Evolutionary conservation across 306 rosid genomes (phyloP).

Genomic region (Acacia confusa): DNA sequence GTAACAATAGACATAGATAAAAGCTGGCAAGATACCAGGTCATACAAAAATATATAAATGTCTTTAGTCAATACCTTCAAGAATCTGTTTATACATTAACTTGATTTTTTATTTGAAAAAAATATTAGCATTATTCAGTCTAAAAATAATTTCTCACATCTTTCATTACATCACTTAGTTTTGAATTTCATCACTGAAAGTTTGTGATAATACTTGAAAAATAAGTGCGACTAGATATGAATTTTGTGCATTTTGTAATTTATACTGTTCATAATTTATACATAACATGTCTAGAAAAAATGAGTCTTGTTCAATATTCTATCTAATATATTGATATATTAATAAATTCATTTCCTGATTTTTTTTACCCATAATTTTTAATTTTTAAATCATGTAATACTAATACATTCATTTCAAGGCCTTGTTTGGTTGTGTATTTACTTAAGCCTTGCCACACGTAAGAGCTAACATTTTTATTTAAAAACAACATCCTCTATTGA

Average conservation of each 20-base stretch:
- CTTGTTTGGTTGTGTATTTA: neutral
- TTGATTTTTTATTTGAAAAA: neutral
- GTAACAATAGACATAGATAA: neutral
- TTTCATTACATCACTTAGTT: neutral
- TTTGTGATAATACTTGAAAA: no score
- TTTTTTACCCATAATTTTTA: no score
- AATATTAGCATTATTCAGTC: neutral
- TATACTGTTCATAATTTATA: neutral
- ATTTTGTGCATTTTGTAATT: neutral
- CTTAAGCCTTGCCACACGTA: neutral
- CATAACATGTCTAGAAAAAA: no score
- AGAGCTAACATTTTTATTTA: neutral
- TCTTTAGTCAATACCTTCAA: neutral
- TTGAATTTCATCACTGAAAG: neutral
- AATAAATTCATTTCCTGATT: no score
- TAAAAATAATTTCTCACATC: no score
- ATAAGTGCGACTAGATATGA: neutral
- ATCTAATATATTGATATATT: neutral
- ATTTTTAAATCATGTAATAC: no score
- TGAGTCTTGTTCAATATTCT: neutral
- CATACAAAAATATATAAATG: neutral
- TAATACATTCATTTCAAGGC: no score
- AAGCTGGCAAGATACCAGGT: neutral
- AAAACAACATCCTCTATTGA: no score
- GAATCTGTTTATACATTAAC: neutral